A percentile compares a stretch with the other conserved stretches of the same genome.
Conservation (phyloP, 2,329 filamentous ascomycete genomes). For the Colletotrichum falcatum region DNA sequence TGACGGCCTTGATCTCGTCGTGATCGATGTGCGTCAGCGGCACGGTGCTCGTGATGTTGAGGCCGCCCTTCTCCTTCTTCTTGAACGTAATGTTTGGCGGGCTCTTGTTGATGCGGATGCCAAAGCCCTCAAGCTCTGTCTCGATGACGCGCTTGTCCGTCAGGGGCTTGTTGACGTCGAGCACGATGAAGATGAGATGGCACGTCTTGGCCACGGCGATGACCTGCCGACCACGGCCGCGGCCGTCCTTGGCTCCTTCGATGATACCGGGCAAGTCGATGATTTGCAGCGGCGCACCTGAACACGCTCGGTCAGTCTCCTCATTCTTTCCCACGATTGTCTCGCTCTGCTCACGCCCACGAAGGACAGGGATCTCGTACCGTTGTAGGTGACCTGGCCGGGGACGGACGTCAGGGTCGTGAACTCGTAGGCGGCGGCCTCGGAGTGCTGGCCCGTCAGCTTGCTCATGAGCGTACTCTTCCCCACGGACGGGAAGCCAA, state of each 20-base stretch:
- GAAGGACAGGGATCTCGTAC: slow-evolving; percentile 48
- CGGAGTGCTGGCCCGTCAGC: slow-evolving; percentile 95
- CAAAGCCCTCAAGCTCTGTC: slow-evolving; percentile 94
- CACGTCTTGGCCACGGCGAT: slow-evolving; percentile 99
- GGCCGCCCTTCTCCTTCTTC: slow-evolving; percentile 99
- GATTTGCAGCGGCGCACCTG: slow-evolving; percentile 93
- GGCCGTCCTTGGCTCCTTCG: slow-evolving; percentile 97
- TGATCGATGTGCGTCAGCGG: slow-evolving; percentile 92
- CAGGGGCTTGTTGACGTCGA: slow-evolving; percentile 98
- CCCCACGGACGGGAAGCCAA: slow-evolving; percentile 97
- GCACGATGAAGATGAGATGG: slow-evolving; percentile 97
- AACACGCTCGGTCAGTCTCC: background rate
- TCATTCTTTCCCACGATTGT: background rate
- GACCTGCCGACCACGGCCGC: slow-evolving; percentile 96
- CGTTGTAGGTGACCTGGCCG: slow-evolving; percentile 95
- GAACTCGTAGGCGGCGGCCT: slow-evolving; percentile 98
- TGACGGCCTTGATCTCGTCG: slow-evolving; percentile 97
- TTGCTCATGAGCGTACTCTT: slow-evolving; percentile 98
- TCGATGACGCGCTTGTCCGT: slow-evolving; percentile 98
- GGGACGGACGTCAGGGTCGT: slow-evolving; percentile 98
- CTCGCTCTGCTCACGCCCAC: background rate
- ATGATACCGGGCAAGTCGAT: slow-evolving; percentile 99
- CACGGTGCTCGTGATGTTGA: slow-evolving; percentile 95
- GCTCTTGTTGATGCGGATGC: slow-evolving; percentile 96
- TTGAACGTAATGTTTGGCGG: slow-evolving; percentile 99